Percentiles rank a stretch among this genome's conserved stretches.
Evolutionary conservation across 1,139 yeast genomes (phyloP).

Genomic region (Blastobotrys raffinosifermentans): DNA sequence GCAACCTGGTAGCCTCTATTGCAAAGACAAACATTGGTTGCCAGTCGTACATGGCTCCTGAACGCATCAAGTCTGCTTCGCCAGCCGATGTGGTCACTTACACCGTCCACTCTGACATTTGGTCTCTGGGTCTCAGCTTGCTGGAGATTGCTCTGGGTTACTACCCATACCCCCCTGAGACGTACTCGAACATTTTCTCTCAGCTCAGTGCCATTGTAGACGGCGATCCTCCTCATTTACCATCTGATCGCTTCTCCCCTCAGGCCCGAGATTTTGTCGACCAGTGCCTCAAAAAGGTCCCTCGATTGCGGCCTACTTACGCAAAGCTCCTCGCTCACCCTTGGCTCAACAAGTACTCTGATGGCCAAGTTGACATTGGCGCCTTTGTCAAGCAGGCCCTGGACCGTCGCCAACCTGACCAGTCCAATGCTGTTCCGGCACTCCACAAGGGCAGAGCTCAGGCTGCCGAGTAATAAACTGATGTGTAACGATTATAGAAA

Average conservation of each 20-base stretch:
- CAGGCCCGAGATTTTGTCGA: conserved; percentile 79
- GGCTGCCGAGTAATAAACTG: conserved; percentile 8
- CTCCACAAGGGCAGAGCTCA: conserved; percentile 9
- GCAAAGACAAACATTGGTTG: conserved; percentile 98
- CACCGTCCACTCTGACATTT: conserved; percentile 90
- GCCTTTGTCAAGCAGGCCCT: conserved; percentile 31
- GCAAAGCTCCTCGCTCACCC: conserved; percentile 68
- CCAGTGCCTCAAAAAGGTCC: conserved; percentile 74
- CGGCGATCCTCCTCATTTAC: conserved; percentile 85
- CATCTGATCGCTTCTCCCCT: conserved; percentile 50
- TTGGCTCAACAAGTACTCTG: conserved; percentile 59
- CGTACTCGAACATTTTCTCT: conserved; percentile 82
- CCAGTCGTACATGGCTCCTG: conserved; percentile 99
- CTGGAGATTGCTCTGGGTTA: conserved; percentile 85
- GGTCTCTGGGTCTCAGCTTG: conserved; percentile 90
- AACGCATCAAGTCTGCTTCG: conserved; percentile 64
- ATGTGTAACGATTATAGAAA: conserved; percentile 3
- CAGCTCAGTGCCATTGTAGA: conserved; percentile 95
- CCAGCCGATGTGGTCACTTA: conserved; percentile 68
- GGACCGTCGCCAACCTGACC: conserved; percentile 1
- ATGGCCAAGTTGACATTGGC: conserved; percentile 42
- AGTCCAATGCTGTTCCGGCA: conserved; percentile 3
- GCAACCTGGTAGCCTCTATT: conserved; percentile 89
- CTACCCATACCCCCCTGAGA: conserved; percentile 94
- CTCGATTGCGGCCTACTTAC: conserved; percentile 79